Conservation (phyloP, 768 basidiomycete genomes). For the Antrodiella citrinella region DNA sequence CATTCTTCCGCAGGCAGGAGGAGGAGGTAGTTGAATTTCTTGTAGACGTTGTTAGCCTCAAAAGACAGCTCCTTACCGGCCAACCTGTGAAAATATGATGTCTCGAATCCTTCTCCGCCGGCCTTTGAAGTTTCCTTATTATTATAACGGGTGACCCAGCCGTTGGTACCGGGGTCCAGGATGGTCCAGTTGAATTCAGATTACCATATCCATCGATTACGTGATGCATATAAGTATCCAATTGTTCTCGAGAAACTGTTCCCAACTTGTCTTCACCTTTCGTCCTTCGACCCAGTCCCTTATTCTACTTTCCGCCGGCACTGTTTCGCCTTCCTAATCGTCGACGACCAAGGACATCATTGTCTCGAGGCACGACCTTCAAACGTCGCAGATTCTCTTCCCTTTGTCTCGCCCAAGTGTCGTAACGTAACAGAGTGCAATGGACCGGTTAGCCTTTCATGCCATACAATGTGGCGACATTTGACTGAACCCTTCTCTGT, state of each 20-base stretch:
- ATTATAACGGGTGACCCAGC: background rate
- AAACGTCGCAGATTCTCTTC: background rate
- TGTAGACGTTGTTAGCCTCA: too few species aligned
- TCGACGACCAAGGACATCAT: background rate
- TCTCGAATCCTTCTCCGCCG: background rate
- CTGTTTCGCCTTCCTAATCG: background rate
- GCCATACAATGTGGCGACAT: slow-evolving; percentile 13
- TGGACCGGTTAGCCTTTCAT: slow-evolving; percentile 18
- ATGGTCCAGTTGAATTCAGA: background rate
- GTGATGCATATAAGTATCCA: background rate
- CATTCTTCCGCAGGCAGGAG: too few species aligned
- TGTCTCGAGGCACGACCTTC: background rate
- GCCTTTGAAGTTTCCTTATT: background rate
- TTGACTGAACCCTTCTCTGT: background rate
- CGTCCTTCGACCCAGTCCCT: background rate
- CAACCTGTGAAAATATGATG: too few species aligned
- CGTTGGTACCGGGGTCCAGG: background rate
- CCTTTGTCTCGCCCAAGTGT: background rate
- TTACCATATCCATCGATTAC: slow-evolving; percentile 1
- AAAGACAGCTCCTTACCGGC: too few species aligned
- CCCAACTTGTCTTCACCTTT: background rate
- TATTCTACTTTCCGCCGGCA: background rate
- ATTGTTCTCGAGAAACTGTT: background rate
- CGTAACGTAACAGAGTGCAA: slow-evolving; percentile 5
- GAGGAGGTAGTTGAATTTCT: too few species aligned